These are phyloP conservation scores for Solanum boliviense DNA, from an alignment of 257 asterid genomes.

Conservation along the genomic window DNA sequence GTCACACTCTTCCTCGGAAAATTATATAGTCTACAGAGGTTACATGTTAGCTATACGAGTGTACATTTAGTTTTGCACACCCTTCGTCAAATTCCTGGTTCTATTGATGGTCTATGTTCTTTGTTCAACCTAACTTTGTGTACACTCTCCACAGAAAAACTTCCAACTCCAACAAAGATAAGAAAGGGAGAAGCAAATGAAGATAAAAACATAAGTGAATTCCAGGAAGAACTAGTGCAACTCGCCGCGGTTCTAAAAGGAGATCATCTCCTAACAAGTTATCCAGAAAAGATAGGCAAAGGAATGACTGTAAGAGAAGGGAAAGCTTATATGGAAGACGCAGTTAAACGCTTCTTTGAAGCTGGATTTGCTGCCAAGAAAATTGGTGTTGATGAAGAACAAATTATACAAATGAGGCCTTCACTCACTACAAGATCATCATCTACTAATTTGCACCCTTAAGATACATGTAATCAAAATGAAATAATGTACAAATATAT, in stretches of 20 bases:
- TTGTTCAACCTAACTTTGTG: not conserved
- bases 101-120: not conserved
- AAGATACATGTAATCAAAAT: not conserved
- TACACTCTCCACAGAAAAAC: slow-evolving; percentile 19
- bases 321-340: slow-evolving; percentile 47
- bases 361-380: slow-evolving; percentile 51
- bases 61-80: not conserved
- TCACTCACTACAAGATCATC: slow-evolving; percentile 56
- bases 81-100: not conserved
- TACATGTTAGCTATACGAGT: not conserved
- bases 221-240: slow-evolving; percentile 72
- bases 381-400: slow-evolving; percentile 55
- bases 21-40: not conserved
- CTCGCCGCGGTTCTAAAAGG: slow-evolving; percentile 82
- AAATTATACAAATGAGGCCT: slow-evolving; percentile 69
- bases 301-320: slow-evolving; percentile 64
- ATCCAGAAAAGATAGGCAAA: slow-evolving; percentile 31
- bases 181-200: slow-evolving; percentile 56
- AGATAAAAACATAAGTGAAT: slow-evolving; percentile 59
- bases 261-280: slow-evolving; percentile 43
- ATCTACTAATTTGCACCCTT: not conserved
- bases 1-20: not conserved
- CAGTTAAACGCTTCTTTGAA: slow-evolving; percentile 58
- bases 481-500: not conserved
- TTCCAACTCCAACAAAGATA: slow-evolving; percentile 54